Base-by-base conservation (phyloP, 176 grass and related monocot species). In the Themeda triandra region DNA sequence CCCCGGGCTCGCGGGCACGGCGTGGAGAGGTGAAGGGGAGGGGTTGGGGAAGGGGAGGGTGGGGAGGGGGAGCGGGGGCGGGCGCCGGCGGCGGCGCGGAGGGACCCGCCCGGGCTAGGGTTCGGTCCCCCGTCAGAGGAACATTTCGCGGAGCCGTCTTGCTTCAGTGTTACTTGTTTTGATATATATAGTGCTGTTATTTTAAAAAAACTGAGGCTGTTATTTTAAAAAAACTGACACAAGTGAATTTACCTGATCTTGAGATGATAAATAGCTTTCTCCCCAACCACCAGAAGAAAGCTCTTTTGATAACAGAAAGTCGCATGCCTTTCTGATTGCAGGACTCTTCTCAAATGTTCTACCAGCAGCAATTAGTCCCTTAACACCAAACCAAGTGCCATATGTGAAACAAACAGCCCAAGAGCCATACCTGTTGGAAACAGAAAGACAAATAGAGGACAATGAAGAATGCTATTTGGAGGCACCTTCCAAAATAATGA, bases 401-500 rank as follows among this genome's bases (percentile, higher is more conserved):
- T 98, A 93, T 1, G 93, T 98, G 70, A 98, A 98, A 87, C 93
- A 98, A 83, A 98, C 96, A 85, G 85, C 89, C 96, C 96, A 98
- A 66, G 87, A 93, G 46, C 96, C 96, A 48, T 98, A 98, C 96
- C 96, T 98, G 63, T 74, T 32, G 18, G 12, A 84, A 54, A 54
- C 18, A 23, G 49, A 53, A 2, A 89, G 86, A 78, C 17, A 41
- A 6, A 66, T 39, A 71, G 19, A 65, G 11, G 82, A 82, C 28
- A 23, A 54, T 54, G 51, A 48, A 40, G 41, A 45, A 10, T 69
- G 53, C 24, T 77, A 86, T 63, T 9, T 54, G 51, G 51, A 21
- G 51, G 51, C 6, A 23, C 19, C 51, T 54, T 54, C 18, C 18
- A 54, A 54, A 23, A 54, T 54, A 23, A 23, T 15, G 2, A 9